Evolutionary conservation across 192 early-diverging fungal species (phyloP).

Genomic region (Coemansia sp.): DNA sequence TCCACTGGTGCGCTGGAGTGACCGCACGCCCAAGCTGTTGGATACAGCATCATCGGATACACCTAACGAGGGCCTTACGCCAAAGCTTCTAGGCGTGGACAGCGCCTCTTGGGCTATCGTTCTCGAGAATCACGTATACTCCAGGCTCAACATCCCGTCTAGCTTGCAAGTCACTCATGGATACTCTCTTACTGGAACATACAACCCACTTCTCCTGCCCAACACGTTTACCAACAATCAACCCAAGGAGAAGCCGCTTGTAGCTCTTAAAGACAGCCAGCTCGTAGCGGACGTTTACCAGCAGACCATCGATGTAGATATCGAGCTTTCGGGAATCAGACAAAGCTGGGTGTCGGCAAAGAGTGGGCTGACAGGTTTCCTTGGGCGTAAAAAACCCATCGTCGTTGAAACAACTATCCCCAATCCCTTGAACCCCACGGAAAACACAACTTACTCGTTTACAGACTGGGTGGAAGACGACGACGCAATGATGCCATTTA

Average conservation of each 20-base stretch:
- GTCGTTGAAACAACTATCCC: neutral
- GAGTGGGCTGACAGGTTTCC: neutral
- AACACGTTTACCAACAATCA: constrained; percentile 5
- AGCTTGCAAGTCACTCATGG: neutral
- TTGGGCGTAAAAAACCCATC: neutral
- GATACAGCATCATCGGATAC: neutral
- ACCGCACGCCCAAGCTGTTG: neutral
- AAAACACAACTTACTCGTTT: neutral
- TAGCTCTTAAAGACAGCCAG: neutral
- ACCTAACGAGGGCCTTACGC: neutral
- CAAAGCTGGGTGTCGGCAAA: constrained; percentile 9
- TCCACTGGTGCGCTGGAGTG: constrained; percentile 1
- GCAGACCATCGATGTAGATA: constrained; percentile 6
- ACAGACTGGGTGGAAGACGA: neutral
- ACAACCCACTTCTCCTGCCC: constrained; percentile 4
- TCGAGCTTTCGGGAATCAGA: constrained; percentile 15
- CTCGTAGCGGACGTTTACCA: neutral
- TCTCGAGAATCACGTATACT: constrained; percentile 9
- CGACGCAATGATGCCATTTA: neutral
- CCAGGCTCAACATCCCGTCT: neutral
- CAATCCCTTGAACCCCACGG: neutral
- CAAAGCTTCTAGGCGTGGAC: neutral
- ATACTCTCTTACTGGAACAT: neutral
- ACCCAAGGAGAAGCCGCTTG: neutral
- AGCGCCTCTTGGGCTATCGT: constrained; percentile 17